Evolutionary conservation across 2,329 filamentous ascomycete species (phyloP).

Genomic region (Sphaerulina vaccinii): DNA sequence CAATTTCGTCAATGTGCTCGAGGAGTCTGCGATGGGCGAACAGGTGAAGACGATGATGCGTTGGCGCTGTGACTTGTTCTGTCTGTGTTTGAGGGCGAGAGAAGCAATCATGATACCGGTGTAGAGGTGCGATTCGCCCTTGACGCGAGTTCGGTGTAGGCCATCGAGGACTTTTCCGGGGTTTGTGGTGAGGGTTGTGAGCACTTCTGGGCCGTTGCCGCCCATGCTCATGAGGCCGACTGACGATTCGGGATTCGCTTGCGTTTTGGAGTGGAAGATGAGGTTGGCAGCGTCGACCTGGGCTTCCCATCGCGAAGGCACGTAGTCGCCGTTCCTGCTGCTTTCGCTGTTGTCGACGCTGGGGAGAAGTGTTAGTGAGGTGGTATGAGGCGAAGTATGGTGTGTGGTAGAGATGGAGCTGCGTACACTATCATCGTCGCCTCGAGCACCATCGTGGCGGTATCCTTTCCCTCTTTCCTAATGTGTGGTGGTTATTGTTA

Average conservation of each 20-base stretch:
- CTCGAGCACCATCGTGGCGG: constrained; percentile 89
- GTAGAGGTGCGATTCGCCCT: constrained; percentile 80
- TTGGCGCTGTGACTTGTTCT: constrained; percentile 95
- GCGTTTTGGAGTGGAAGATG: constrained; percentile 92
- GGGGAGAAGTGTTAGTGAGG: background rate
- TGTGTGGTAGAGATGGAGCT: constrained; percentile 33
- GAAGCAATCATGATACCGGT: constrained; percentile 94
- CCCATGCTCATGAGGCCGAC: constrained; percentile 99
- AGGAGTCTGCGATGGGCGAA: constrained; percentile 84
- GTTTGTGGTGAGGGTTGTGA: constrained; percentile 94
- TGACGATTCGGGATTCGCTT: constrained; percentile 92
- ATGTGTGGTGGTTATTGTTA: too few species aligned
- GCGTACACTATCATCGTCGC: constrained; percentile 87
- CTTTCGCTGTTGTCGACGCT: constrained; percentile 95
- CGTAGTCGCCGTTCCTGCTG: constrained; percentile 91
- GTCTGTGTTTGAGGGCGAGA: constrained; percentile 95
- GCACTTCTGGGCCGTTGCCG: constrained; percentile 84
- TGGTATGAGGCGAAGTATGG: constrained; percentile 20
- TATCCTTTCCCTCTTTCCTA: too few species aligned
- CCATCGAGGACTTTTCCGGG: constrained; percentile 93
- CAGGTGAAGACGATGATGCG: constrained; percentile 97
- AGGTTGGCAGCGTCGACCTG: constrained; percentile 94
- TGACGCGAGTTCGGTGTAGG: constrained; percentile 90
- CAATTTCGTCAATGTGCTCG: constrained; percentile 82
- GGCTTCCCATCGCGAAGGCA: constrained; percentile 90